These are phyloP conservation scores for Pseudocercospora pini-densiflorae DNA, from an alignment of 2,329 filamentous ascomycete species.

Conservation along the genomic window DNA sequence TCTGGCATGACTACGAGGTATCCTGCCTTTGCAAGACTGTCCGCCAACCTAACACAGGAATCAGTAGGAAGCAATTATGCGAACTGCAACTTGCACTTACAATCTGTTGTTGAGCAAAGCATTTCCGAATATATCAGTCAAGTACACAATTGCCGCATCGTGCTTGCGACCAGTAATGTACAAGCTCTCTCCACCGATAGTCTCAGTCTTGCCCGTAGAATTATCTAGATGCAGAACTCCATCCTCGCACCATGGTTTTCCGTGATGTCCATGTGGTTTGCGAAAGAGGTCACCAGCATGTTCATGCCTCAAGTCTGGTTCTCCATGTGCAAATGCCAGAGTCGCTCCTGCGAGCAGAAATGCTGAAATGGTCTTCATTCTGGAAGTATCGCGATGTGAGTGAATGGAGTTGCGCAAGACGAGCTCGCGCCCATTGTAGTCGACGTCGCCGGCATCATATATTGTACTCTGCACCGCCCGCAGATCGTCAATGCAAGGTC, in stretches of 20 bases:
- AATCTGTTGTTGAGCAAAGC: constrained; percentile 40
- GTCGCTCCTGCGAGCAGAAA: constrained; percentile 20
- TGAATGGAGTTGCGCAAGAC: background rate
- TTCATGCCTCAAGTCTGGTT: constrained; percentile 25
- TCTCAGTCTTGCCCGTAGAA: constrained; percentile 23
- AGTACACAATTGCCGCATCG: constrained; percentile 37
- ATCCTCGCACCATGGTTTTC: constrained; percentile 18
- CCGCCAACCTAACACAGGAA: constrained; percentile 35
- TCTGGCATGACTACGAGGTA: constrained; percentile 42
- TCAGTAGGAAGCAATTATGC: background rate
- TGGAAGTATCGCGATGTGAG: background rate
- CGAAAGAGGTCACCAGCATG: constrained; percentile 28
- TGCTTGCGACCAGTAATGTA: constrained; percentile 24
- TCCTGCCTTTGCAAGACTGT: constrained; percentile 38
- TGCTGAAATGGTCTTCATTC: background rate
- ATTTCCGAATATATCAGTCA: constrained; percentile 43
- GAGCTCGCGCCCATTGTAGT: constrained; percentile 11
- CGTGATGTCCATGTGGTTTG: constrained; percentile 15
- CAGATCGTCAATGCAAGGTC: constrained; percentile 19
- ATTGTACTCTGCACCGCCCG: constrained; percentile 5
- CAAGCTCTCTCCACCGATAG: constrained; percentile 28
- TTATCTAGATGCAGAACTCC: constrained; percentile 26
- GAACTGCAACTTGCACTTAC: constrained; percentile 18
- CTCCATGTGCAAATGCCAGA: constrained; percentile 21
- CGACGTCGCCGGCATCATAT: constrained; percentile 4